Evolutionary conservation across 2,329 filamentous ascomycete species (phyloP).

Genomic region (Trichophyton benhamiae): DNA sequence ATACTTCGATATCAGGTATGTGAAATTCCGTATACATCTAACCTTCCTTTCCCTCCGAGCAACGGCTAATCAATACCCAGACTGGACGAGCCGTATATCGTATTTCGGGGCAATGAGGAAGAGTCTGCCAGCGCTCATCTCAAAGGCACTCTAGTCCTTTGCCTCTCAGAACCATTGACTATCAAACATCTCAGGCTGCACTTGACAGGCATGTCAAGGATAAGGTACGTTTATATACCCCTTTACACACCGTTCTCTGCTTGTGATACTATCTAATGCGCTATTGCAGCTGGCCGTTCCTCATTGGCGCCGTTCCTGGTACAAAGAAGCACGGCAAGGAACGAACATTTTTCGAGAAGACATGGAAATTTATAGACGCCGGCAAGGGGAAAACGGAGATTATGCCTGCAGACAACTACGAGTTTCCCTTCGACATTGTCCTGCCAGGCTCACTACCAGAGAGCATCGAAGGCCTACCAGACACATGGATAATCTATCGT

Average conservation of each 20-base stretch:
- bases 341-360: slow-evolving; percentile 51
- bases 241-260: background rate
- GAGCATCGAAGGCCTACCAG: slow-evolving; percentile 77
- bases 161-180: slow-evolving; percentile 54
- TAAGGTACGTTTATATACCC: slow-evolving; percentile 44
- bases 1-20: slow-evolving; percentile 38
- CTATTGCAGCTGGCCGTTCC: slow-evolving; percentile 14
- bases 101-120: slow-evolving; percentile 62
- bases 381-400: slow-evolving; percentile 40
- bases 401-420: slow-evolving; percentile 64
- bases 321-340: slow-evolving; percentile 31
- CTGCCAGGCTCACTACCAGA: slow-evolving; percentile 61
- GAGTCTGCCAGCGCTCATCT: slow-evolving; percentile 65
- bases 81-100: slow-evolving; percentile 65
- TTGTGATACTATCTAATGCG: background rate
- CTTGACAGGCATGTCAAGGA: slow-evolving; percentile 55
- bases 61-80: slow-evolving; percentile 22
- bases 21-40: background rate
- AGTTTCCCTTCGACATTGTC: slow-evolving; percentile 66
- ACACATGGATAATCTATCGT: slow-evolving; percentile 79
- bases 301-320: slow-evolving; percentile 23
- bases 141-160: slow-evolving; percentile 62
- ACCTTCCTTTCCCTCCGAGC: slow-evolving; percentile 5
- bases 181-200: slow-evolving; percentile 63
- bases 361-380: slow-evolving; percentile 55